Evolutionary conservation across 1,284 basidiomycete species (phyloP), one percentile per base, ranked within the genome.

Genomic region (Puccinia novopanici): DNA sequence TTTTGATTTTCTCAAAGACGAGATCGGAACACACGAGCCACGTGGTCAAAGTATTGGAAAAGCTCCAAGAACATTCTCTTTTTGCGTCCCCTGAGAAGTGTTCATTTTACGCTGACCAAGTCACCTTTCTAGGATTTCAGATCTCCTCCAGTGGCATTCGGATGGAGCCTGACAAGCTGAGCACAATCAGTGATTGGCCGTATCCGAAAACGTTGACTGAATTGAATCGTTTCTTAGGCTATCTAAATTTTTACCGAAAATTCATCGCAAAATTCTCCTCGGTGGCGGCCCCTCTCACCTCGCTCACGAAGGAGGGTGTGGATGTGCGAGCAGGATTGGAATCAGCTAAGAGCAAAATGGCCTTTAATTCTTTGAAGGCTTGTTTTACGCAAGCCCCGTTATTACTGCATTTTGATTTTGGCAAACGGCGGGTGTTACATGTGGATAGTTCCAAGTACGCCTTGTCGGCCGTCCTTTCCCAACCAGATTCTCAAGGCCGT

Each of bases 161-260:
- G 52, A 76, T 76, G 75, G 75, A 76, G 6, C n/a, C n/a, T n/a
- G n/a, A n/a, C n/a, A n/a, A n/a, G n/a, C n/a, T n/a, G n/a, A n/a
- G n/a, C n/a, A n/a, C 37, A 17, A 55, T 78, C 5, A 12, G 40
- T 0, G 27, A 55, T 15, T 78, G 75, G 75, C 75, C 61, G 15
- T 57, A 54, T 17, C 75, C 75, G 6, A 2, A 1, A 19, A 57
- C 55, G 42, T 19, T 78, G 42, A 37, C 10, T 12, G 24, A 55
- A 13, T 5, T 70, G 3, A 10, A 50, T 34, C 45, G 37, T 22
- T 78, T 78, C 30, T 42, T 78, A 9, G 61, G 75, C 2, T 78
- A 57, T 37, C 3, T 24, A 12, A 78, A 78, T 24, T 78, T 78
- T 57, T 67, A 78, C 50, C 15, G 52, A n/a, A n/a, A 40, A 40